Evolutionary conservation across 2,329 filamentous ascomycete genomes (phyloP), one percentile per base, ranked within the genome.

Genomic region (Myriosclerotinia duriaeana): DNA sequence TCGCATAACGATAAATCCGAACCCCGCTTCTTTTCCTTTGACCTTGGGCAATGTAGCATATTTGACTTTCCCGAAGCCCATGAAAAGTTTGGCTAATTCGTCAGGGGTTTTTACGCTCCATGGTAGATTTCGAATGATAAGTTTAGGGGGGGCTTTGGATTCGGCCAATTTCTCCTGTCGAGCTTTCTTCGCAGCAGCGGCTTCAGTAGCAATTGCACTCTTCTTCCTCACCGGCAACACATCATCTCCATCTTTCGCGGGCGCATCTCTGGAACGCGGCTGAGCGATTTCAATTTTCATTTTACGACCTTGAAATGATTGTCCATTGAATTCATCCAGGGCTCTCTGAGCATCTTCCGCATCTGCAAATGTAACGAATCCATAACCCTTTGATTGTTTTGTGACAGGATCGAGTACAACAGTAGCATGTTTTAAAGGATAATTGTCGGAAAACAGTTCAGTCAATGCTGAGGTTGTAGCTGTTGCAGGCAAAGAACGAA

Each of bases 301-400:
- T 70, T 90, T 91, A 73, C 89, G 88, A 26, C 93, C 94, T 60
- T 93, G 86, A 72, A 97, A 86, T 36, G 87, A 80, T 55, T 89
- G 84, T 69, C 91, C 91, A 78, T 97, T 87, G 75, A 97, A 86
- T 77, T 96, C 90, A 66, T 89, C 85, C 76, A 91, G 85, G 22
- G 95, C 96, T 70, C 89, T 85, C 71, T 88, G 82, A 15, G 94
- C 93, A 81, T 99, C 95, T 71, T 97, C 93, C 40, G 90, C 86
- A 76, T 99, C 95, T 73, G 93, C 92, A 74, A 99, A 95, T 2
- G 95, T 98, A 66, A 99, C 94, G 78, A 99, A 99, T 64, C 95
- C 95, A 78, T 93, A 99, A 22, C 95, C 94, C 76, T 92, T 90
- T 17, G 92, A 97, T 72, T 88, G 82, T 76, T 97, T 97, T 2